Percentiles rank a stretch among this genome's conserved stretches.
Conservation (phyloP, 257 asterid genomes). For the Solanum chaucha region DNA sequence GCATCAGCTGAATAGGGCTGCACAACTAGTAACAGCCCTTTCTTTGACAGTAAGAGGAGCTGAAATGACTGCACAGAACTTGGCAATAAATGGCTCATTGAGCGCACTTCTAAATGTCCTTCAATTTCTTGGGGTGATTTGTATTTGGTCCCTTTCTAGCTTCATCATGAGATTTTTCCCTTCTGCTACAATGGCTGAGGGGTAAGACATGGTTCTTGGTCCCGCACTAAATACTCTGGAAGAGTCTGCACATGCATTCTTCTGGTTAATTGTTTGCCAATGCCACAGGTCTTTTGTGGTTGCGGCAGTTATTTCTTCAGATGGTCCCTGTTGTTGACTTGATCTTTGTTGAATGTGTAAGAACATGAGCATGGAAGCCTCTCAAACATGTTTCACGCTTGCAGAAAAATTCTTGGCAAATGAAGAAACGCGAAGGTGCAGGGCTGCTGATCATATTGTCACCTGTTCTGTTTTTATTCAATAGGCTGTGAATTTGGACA, state of each 20-base stretch:
- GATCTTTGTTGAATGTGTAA: neutral
- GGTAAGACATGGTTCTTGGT: neutral
- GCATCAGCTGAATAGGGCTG: constrained; percentile 94
- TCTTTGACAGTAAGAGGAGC: constrained; percentile 90
- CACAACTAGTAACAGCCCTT: constrained; percentile 90
- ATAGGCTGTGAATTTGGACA: neutral
- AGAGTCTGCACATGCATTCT: neutral
- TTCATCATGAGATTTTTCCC: constrained; percentile 71
- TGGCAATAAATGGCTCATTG: constrained; percentile 74
- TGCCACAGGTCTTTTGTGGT: neutral
- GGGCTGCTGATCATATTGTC: neutral
- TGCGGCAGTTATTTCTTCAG: neutral
- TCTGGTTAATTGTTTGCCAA: neutral
- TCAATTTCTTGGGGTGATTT: constrained; percentile 76
- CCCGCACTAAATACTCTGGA: neutral
- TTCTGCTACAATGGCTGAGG: constrained; percentile 24
- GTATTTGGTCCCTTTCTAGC: constrained; percentile 93
- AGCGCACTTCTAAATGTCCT: constrained; percentile 72
- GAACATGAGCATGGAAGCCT: neutral
- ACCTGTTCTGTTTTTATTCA: neutral
- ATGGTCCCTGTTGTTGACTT: neutral
- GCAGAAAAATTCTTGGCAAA: neutral
- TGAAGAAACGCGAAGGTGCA: neutral
- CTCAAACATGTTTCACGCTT: neutral
- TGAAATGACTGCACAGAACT: constrained; percentile 83